Evolutionary conservation across 2,329 filamentous ascomycete species (phyloP).

Genomic region (Stachybotrys chartarum): DNA sequence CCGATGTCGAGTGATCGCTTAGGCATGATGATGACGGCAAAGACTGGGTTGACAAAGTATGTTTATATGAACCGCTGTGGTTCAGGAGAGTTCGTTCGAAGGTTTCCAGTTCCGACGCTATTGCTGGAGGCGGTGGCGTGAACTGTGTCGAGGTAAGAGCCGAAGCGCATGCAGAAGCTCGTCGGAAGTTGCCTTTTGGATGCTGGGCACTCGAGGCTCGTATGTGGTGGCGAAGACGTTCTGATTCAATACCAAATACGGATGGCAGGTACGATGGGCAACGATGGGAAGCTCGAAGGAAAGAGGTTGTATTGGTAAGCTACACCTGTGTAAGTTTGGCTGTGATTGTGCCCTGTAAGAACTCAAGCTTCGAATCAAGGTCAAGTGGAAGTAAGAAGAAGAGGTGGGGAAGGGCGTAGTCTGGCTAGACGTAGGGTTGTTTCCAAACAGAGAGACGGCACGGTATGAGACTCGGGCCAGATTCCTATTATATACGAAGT

Average conservation of each 20-base stretch:
- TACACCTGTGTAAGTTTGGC: background rate
- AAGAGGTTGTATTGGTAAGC: too few relatives aligned
- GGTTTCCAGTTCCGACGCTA: too few relatives aligned
- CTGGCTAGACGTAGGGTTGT: background rate
- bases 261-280: background rate
- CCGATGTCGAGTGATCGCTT: conserved; percentile 27
- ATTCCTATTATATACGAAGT: background rate
- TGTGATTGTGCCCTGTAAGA: background rate
- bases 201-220: too few relatives aligned
- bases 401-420: background rate
- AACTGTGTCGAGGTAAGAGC: background rate
- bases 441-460: background rate
- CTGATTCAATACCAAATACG: too few relatives aligned
- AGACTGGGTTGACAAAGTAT: background rate
- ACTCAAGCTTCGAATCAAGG: background rate
- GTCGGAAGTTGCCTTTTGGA: background rate
- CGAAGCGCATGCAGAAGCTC: background rate
- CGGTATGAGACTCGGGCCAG: background rate
- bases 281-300: background rate
- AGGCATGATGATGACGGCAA: conserved; percentile 20
- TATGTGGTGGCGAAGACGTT: too few relatives aligned
- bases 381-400: background rate
- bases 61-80: too few relatives aligned
- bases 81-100: too few relatives aligned
- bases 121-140: background rate